Percentiles rank a stretch among this genome's conserved stretches.
Evolutionary conservation across 495 filamentous ascomycete genomes (phyloP).

Genomic region (Podospora sp.): DNA sequence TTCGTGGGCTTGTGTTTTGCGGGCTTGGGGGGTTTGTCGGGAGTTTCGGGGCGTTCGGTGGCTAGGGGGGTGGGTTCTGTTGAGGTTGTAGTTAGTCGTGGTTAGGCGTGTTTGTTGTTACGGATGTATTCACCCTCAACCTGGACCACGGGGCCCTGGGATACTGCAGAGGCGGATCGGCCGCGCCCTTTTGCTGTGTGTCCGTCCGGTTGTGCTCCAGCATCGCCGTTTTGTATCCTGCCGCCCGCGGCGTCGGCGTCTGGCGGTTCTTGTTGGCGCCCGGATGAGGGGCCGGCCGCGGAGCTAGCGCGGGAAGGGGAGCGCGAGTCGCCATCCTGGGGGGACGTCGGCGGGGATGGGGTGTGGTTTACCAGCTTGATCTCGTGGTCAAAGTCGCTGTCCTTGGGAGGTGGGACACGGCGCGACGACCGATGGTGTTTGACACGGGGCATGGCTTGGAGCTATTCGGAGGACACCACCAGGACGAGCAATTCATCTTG

Average conservation of each 20-base stretch:
- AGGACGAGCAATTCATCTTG: conserved; percentile 16
- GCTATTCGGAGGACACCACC: conserved; percentile 9
- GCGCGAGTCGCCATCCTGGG: conserved; percentile 24
- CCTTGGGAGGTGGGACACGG: conserved; percentile 50
- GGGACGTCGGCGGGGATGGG: conserved; percentile 10
- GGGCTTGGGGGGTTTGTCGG: neutral
- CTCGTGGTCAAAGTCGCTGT: conserved; percentile 63
- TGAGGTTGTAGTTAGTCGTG: neutral
- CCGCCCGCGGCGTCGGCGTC: neutral
- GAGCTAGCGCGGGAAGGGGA: conserved; percentile 15
- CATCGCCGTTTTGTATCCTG: conserved; percentile 7
- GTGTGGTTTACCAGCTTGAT: conserved; percentile 60
- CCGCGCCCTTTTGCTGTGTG: neutral
- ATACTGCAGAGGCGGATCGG: neutral
- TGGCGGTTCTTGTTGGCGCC: neutral
- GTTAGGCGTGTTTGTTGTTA: neutral
- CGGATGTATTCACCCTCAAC: conserved; percentile 23
- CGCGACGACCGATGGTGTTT: conserved; percentile 49
- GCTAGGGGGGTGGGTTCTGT: conserved; percentile 18
- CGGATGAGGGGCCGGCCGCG: conserved; percentile 20
- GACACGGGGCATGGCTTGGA: conserved; percentile 43
- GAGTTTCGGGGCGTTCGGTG: neutral
- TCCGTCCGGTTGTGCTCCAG: neutral
- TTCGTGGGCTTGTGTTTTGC: conserved; percentile 17
- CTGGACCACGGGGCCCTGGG: conserved; percentile 22